A percentile compares a stretch with the other conserved stretches of the same genome.
Evolutionary conservation across 176 grass and related monocot species (phyloP).

Genomic region (maize (Zea mays)): Zm-B73-REFERENCE-NAM-5.0 NC_050096.1:32124501-32125000

Average conservation of each 20-base stretch:
- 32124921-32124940: not conserved
- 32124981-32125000: constrained; percentile 43
- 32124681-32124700: too few species aligned
- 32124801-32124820: too few species aligned
- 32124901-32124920: too few species aligned
- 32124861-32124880: too few species aligned
- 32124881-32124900: too few species aligned
- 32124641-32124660: not conserved
- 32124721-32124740: not conserved
- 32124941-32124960: not conserved
- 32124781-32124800: not conserved
- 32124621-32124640: not conserved
- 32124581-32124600: constrained; percentile 15
- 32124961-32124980: not conserved
- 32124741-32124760: not conserved
- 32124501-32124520: constrained; percentile 5
- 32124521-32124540: constrained; percentile 35
- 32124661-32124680: not conserved
- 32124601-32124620: too few species aligned
- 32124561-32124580: constrained; percentile 41
- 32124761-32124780: not conserved
- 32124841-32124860: too few species aligned
- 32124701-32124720: too few species aligned
- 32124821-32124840: not conserved
- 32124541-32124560: constrained; percentile 40